Base-by-base conservation (phyloP, 805 yeast genomes). In the Ogataea siamensis region DNA sequence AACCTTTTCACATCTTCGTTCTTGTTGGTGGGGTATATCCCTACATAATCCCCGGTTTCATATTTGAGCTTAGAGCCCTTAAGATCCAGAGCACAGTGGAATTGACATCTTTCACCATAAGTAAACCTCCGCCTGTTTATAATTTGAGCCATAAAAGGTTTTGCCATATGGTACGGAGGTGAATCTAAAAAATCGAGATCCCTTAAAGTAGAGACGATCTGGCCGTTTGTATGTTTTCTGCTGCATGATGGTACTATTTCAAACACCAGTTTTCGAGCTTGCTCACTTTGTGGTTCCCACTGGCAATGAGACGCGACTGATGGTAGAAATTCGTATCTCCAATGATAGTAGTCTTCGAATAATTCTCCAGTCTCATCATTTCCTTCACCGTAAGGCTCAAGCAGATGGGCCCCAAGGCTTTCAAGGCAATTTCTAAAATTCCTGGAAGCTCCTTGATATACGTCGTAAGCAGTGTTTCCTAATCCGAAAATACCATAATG, bases 41-140 rank as follows among this genome's bases (percentile, higher is more conserved):
- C 97, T 40, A 91, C 66, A 64, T 91, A 97, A 60, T 91, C 98
- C 57, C 98, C 98, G 3, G 97, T 87, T 31, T 86, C 68, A 62
- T 89, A 91, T 49, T 79, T 78, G 54, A 91, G 67, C 51, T 78
- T 78, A 4, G 88, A 73, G 13, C 68, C 74, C 1, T 81, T 66
- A 13, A 85, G 63, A 54, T 86, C 95, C 46, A 91, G 73, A 58
- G 87, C 95, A 39, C 80, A 73, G 57, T 87, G 95, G 33, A 89
- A 73, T 65, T 96, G 87, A 42, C 76, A 74, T 65, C 95, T 78
- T 17, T 61, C 65, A 18, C 60, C 55, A 1, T 13, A 3, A 7
- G 40, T 37, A 14, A 37, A 30, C 13, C 11, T 23, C 18, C 11
- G 8, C 2, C 71, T 54, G 32, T 67, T 64, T 67, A 85, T 86